These are phyloP conservation scores for Rhizophora apiculata DNA, from an alignment of 345 rosid species.

Conservation along the genomic window DNA sequence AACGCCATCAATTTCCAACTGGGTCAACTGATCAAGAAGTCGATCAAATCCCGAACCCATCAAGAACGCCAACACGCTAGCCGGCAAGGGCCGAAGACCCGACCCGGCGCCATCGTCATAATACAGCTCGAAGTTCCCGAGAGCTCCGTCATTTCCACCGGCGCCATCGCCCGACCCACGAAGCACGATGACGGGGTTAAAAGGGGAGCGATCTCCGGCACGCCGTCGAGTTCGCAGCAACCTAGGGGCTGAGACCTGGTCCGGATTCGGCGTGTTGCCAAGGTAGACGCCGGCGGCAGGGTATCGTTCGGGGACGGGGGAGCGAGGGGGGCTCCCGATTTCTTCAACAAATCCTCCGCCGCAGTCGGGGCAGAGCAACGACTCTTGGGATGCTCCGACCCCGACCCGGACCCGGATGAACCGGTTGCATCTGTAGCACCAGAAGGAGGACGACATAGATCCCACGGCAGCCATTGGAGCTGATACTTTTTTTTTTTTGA, in stretches of 20 bases:
- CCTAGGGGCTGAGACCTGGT: conserved; percentile 20
- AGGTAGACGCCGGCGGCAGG: conserved; percentile 27
- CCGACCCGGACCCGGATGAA: conserved; percentile 28
- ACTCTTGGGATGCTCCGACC: conserved; percentile 24
- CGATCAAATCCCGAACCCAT: conserved; percentile 76
- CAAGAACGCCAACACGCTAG: conserved; percentile 65
- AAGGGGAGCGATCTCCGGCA: conserved; percentile 58
- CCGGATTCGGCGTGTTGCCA: conserved; percentile 18
- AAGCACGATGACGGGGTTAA: conserved; percentile 61
- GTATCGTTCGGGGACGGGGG: conserved; percentile 28
- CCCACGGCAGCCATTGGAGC: conserved; percentile 17
- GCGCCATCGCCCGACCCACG: conserved; percentile 39
- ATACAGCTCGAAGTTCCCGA: conserved; percentile 48
- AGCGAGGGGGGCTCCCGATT: conserved; percentile 30
- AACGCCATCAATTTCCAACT: conserved; percentile 44
- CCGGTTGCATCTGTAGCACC: conserved; percentile 62
- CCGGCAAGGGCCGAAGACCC: conserved; percentile 57
- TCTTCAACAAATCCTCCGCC: conserved; percentile 54
- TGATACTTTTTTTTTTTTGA: too few relatives aligned
- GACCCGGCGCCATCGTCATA: conserved; percentile 61
- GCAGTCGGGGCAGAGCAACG: conserved; percentile 49
- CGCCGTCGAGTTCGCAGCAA: conserved; percentile 39
- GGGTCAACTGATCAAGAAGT: conserved; percentile 60
- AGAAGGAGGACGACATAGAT: conserved; percentile 31
- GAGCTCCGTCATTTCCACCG: conserved; percentile 20